Percentiles rank a stretch among this genome's conserved stretches.
Conservation (phyloP, 1,284 basidiomycete species). For the Erythrobasidium hasegawianum region DNA sequence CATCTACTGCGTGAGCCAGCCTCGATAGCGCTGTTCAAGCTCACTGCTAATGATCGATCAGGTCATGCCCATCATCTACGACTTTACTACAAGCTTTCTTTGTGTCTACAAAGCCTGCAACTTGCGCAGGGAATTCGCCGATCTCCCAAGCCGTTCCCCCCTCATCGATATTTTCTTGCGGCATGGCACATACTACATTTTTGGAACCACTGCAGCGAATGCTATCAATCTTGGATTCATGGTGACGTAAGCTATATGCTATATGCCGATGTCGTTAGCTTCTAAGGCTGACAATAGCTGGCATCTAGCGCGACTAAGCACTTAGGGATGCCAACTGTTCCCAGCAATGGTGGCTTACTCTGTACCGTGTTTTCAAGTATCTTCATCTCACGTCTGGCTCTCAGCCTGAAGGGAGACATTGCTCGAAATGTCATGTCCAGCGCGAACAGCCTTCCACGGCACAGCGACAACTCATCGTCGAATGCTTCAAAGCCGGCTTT, state of each 20-base stretch:
- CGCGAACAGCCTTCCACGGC: background rate
- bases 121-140: constrained; percentile 1
- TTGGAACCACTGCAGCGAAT: constrained; percentile 17
- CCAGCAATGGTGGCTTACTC: constrained; percentile 26
- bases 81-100: constrained; percentile 14
- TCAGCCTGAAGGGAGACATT: constrained; percentile 21
- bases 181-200: constrained; percentile 11
- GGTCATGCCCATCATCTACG: constrained; percentile 21
- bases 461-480: background rate
- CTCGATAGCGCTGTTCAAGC: no score
- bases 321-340: constrained; percentile 12
- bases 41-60: background rate
- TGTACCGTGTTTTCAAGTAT: constrained; percentile 30
- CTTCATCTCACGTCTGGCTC: constrained; percentile 22
- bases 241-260: constrained; percentile 23
- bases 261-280: no score
- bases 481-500: background rate
- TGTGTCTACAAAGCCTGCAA: constrained; percentile 10
- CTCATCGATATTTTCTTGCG: constrained; percentile 13
- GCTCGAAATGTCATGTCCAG: background rate
- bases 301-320: constrained; percentile 14
- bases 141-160: background rate
- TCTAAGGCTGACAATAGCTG: no score
- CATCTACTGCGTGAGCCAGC: constrained; percentile 20
- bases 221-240: constrained; percentile 17